phyloP scores from a whole-genome alignment of 768 basidiomycete genomes.

The Suillus tomentosus region DNA sequence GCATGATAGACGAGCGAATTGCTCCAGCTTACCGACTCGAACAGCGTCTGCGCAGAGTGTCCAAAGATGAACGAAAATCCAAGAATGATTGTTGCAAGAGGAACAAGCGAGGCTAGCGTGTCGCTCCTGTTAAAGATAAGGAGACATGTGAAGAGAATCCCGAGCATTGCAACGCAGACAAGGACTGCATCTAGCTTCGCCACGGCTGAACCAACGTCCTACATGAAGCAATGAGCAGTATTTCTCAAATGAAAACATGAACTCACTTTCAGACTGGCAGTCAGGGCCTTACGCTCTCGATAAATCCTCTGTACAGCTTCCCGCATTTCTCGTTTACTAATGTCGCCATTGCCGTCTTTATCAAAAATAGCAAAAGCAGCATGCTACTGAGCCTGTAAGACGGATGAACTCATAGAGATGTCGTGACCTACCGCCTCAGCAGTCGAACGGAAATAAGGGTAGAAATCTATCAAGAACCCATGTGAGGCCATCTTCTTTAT shows the following conservation, averaged over 20 bases:
- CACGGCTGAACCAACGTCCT: conserved; percentile 74
- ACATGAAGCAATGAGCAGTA: conserved; percentile 14
- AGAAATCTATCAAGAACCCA: conserved; percentile 55
- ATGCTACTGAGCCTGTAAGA: conserved; percentile 41
- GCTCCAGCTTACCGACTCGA: conserved; percentile 61
- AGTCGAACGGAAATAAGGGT: conserved; percentile 72
- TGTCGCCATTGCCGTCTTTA: conserved; percentile 83
- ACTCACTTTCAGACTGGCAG: conserved; percentile 66
- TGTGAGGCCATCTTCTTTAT: conserved; percentile 1
- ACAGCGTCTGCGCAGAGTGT: conserved; percentile 75
- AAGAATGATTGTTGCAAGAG: conserved; percentile 76
- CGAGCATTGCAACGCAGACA: conserved; percentile 54
- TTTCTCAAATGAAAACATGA: not conserved
- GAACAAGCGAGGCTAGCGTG: conserved; percentile 73
- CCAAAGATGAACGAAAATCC: conserved; percentile 88
- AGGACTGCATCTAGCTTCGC: conserved; percentile 80
- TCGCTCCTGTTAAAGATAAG: conserved; percentile 73
- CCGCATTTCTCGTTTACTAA: conserved; percentile 77
- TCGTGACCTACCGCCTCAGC: conserved; percentile 59
- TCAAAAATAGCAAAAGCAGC: conserved; percentile 74
- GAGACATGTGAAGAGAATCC: conserved; percentile 67
- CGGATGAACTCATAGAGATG: conserved; percentile 9
- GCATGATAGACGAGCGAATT: not conserved
- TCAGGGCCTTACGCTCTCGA: conserved; percentile 71
- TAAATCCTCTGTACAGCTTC: conserved; percentile 83